Base-by-base conservation (phyloP, 2,329 filamentous ascomycete species). In the Lecanoromycetidae sp. region DNA sequence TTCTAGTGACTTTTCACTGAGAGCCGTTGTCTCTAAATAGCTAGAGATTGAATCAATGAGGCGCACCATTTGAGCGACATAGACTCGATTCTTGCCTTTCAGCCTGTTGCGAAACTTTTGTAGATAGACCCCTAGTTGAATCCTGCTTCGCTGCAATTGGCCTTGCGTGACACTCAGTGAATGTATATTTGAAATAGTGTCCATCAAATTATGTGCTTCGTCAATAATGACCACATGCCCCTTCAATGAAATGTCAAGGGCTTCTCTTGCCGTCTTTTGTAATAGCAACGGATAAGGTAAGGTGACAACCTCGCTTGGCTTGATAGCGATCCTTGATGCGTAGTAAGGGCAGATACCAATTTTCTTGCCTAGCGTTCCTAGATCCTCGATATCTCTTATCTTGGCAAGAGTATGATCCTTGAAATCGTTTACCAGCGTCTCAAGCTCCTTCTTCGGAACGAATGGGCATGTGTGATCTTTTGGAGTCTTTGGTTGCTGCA, bases 131-230 rank as follows among this genome's bases (percentile, higher is more conserved):
- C 80, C 82, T 1, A 98, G 71, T 65, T 94, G 87, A 40, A 74
- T 72, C 44, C 85, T 76, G 2, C 83, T 85, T 49, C 75, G 74
- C 41, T 77, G 77, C 15, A 96, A 68, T 52, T 95, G 87, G 22
- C 69, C 68, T 3, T 94, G 68, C 2, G 77, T 77, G 17, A 96
- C 74, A 29, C 84, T 78, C 0, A 86, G 78, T 0, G 88, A 88
- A 61, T 95, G 80, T 27, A 94, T 91, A 37, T 80, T 82, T 13
- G 86, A 77, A 37, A 98, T 86, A 0, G 90, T 87, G 61, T 95
- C 88, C 82, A 95, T 94, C 44, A 98, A 76, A 59, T 98, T 98
- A 61, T 98, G 91, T 0, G 91, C 91, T 68, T 98, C 91, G 56
- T 98, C 91, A 39, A 98, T 85, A 22, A 98, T 84, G n/a, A 98